Evolutionary conservation across 148 eudicot genomes (phyloP).

Genomic region (Fallopia convolvulus): DNA sequence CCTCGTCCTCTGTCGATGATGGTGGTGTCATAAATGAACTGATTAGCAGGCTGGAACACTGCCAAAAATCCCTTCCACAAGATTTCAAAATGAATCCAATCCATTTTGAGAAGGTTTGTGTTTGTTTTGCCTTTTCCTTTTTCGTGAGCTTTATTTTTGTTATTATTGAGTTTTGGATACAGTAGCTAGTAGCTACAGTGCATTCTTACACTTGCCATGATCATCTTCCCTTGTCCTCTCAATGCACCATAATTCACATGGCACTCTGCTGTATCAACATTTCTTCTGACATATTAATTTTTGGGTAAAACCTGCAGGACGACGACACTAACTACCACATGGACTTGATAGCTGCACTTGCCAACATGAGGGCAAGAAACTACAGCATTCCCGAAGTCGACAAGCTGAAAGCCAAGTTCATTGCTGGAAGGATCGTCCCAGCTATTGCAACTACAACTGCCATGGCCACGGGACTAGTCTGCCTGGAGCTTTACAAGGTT

Average conservation of each 20-base stretch:
- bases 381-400: constrained; percentile 91
- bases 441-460: constrained; percentile 93
- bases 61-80: constrained; percentile 33
- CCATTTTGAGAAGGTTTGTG: constrained; percentile 85
- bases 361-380: constrained; percentile 92
- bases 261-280: too few relatives aligned
- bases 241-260: too few relatives aligned
- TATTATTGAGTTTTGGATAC: background rate
- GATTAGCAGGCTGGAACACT: constrained; percentile 44
- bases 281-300: background rate
- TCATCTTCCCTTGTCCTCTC: background rate
- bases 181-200: background rate
- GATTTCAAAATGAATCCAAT: constrained; percentile 82
- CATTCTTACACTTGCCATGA: background rate
- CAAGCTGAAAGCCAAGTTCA: constrained; percentile 82
- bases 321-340: constrained; percentile 90
- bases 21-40: constrained; percentile 61
- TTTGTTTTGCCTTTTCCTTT: background rate
- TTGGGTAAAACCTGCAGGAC: constrained; percentile 38
- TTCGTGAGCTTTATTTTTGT: background rate
- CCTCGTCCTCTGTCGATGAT: constrained; percentile 74
- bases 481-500: constrained; percentile 89
- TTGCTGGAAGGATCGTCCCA: constrained; percentile 87
- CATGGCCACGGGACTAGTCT: constrained; percentile 89
- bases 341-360: constrained; percentile 79